These are phyloP conservation scores for Metschnikowia orientalis DNA, from an alignment of 805 yeast species.

Conservation along the genomic window DNA sequence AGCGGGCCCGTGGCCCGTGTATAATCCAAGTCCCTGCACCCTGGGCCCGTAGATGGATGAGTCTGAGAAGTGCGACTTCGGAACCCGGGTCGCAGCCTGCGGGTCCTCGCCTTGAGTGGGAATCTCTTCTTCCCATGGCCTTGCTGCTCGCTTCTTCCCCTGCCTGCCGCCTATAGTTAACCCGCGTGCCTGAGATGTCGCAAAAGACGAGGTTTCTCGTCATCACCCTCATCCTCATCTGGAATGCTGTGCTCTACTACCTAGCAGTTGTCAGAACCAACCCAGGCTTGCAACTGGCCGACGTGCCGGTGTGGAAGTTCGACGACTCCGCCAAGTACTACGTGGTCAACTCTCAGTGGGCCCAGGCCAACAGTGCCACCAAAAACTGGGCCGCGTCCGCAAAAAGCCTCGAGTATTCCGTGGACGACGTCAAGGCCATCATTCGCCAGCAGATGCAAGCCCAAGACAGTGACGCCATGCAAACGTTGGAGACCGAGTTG, in stretches of 20 bases:
- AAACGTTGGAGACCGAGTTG: slow-evolving; percentile 6
- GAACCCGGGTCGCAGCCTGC: no score
- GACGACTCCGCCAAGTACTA: slow-evolving; percentile 7
- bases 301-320: slow-evolving; percentile 7
- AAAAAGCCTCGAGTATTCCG: neutral
- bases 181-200: neutral
- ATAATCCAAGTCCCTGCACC: no score
- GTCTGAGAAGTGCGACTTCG: no score
- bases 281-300: neutral
- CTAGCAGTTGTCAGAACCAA: no score
- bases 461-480: slow-evolving; percentile 1
- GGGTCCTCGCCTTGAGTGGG: no score
- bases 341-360: slow-evolving; percentile 12
- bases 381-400: neutral
- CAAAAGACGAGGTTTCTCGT: neutral
- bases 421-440: slow-evolving; percentile 3
- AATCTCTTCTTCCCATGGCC: slow-evolving; percentile 4
- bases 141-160: neutral
- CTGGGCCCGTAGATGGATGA: no score
- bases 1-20: no score
- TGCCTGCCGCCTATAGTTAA: neutral
- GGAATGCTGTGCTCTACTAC: neutral
- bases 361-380: neutral
- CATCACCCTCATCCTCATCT: no score
- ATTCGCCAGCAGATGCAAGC: slow-evolving; percentile 3